These are phyloP conservation scores for Toxicodendron radicans DNA, from an alignment of 345 rosid genomes.

Conservation along the genomic window DNA sequence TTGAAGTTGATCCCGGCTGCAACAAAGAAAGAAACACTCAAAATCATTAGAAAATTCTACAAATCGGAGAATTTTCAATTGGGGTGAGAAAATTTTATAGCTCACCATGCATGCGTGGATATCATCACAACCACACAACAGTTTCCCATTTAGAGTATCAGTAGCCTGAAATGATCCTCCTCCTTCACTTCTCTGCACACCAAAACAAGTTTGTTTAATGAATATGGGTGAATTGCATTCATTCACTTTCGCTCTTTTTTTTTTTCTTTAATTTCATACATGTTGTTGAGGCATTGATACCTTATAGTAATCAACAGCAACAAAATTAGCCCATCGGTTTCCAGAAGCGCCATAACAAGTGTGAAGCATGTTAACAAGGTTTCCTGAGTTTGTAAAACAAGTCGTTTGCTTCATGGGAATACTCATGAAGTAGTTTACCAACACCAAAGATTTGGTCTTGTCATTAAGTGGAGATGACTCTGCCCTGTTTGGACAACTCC, in stretches of 20 bases:
- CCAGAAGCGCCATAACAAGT: constrained; percentile 53
- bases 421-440: constrained; percentile 42
- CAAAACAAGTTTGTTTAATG: background rate
- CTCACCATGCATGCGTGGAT: constrained; percentile 42
- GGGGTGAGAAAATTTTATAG: background rate
- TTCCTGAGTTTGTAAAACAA: constrained; percentile 50
- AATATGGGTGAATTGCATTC: background rate
- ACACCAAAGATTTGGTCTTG: constrained; percentile 50
- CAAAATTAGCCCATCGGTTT: constrained; percentile 63
- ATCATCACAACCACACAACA: constrained; percentile 54
- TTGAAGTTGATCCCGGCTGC: constrained; percentile 50
- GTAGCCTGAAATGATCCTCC: constrained; percentile 67
- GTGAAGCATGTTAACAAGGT: constrained; percentile 45
- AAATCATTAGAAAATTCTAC: background rate
- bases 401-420: constrained; percentile 30
- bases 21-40: background rate
- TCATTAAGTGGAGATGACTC: constrained; percentile 51
- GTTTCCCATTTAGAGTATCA: constrained; percentile 56
- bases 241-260: too few species aligned
- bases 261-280: too few species aligned
- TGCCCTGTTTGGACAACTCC: constrained; percentile 53
- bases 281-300: constrained; percentile 14
- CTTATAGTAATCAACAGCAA: constrained; percentile 63
- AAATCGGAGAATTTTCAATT: background rate
- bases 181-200: constrained; percentile 61